Evolutionary conservation across 371 early-diverging fungal species (phyloP).

Genomic region (Blyttiomyces sp.): DNA sequence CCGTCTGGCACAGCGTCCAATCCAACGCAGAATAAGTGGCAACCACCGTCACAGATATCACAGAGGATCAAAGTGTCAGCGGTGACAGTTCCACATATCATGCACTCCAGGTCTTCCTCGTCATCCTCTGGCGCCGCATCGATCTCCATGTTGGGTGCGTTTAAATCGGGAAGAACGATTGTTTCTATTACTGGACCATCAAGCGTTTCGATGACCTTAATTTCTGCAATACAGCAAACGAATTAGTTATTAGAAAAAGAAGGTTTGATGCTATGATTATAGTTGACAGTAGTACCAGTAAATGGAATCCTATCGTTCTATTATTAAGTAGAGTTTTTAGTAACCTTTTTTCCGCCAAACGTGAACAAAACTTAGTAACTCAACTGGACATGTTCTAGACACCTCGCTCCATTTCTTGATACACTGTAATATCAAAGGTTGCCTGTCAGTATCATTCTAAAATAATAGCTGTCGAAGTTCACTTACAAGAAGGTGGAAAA

Average conservation of each 20-base stretch:
- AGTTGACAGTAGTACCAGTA: too few relatives aligned
- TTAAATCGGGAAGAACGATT: background rate
- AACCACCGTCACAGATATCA: slow-evolving; percentile 5
- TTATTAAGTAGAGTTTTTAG: too few relatives aligned
- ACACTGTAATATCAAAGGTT: background rate
- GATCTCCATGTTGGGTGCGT: background rate
- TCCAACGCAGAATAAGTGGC: slow-evolving; percentile 2
- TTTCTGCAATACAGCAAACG: too few relatives aligned
- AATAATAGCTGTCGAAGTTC: too few relatives aligned
- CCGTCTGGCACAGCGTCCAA: slow-evolving; percentile 1
- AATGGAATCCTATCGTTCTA: too few relatives aligned
- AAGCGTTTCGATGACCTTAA: background rate
- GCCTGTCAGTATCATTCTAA: background rate
- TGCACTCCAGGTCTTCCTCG: background rate
- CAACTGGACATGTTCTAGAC: background rate
- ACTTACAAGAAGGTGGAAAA: slow-evolving; percentile 5
- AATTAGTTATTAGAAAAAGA: too few relatives aligned
- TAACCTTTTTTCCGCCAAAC: too few relatives aligned
- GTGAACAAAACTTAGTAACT: background rate
- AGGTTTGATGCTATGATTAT: too few relatives aligned
- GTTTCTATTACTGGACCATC: background rate
- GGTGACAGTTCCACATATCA: background rate
- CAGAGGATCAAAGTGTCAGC: slow-evolving; percentile 7
- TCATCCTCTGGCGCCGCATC: background rate
- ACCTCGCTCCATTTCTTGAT: background rate